Evolutionary conservation across 2,329 filamentous ascomycete species (phyloP).

Genomic region (Intubia oerlemansii): DNA sequence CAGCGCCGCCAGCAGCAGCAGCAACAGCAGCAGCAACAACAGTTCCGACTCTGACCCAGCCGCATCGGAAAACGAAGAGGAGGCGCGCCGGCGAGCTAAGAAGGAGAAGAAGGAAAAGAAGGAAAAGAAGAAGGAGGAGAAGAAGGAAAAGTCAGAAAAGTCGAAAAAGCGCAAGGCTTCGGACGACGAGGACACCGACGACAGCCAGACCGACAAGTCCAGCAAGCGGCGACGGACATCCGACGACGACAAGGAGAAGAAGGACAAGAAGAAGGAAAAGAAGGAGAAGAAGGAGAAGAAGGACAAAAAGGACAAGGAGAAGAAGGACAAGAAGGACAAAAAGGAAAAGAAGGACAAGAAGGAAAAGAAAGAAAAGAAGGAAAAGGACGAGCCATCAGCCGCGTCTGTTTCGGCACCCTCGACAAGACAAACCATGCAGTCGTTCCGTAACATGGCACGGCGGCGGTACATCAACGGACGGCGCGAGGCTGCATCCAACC

Average conservation of each 20-base stretch:
- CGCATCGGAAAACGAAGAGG: neutral
- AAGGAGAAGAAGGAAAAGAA: neutral
- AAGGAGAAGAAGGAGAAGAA: conserved; percentile 14
- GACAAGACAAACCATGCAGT: conserved; percentile 11
- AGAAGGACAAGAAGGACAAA: conserved; percentile 12
- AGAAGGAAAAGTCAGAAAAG: conserved; percentile 21
- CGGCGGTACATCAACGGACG: conserved; percentile 79
- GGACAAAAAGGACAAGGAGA: conserved; percentile 13
- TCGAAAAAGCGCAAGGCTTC: conserved; percentile 28
- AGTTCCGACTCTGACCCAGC: neutral
- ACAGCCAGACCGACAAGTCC: conserved; percentile 18
- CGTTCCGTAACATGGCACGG: conserved; percentile 51
- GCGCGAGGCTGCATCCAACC: conserved; percentile 60
- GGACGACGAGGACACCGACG: conserved; percentile 16
- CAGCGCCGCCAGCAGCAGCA: no score
- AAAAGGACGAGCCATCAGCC: conserved; percentile 9
- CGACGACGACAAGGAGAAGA: conserved; percentile 16
- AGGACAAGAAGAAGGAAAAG: conserved; percentile 18
- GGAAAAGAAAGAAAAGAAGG: conserved; percentile 7
- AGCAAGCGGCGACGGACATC: conserved; percentile 17
- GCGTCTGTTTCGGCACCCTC: no score
- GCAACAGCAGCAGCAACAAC: neutral
- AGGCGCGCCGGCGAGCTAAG: neutral
- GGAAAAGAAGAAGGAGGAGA: conserved; percentile 6
- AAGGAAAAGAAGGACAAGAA: conserved; percentile 13